Percentiles rank a stretch among this genome's conserved stretches.
These are phyloP conservation scores for Boletus barrowsii DNA, from an alignment of 768 basidiomycete genomes.

Conservation along the genomic window DNA sequence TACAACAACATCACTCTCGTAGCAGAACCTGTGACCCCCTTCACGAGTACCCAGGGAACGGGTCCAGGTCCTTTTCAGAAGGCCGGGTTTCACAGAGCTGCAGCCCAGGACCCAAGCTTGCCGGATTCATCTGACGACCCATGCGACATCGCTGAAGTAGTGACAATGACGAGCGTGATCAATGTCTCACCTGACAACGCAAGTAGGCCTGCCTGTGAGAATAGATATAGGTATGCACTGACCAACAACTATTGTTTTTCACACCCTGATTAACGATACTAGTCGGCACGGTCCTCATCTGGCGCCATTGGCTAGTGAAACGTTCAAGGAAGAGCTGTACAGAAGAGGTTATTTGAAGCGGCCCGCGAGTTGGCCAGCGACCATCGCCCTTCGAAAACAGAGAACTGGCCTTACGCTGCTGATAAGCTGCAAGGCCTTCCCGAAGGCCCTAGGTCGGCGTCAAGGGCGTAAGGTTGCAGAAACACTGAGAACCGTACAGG, in stretches of 20 bases:
- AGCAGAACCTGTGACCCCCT: not conserved
- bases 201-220: not conserved
- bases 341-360: constrained; percentile 25
- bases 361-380: constrained; percentile 11
- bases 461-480: constrained; percentile 19
- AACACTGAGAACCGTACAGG: constrained; percentile 15
- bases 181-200: not conserved
- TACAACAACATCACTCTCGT: not conserved
- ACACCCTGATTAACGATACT: not conserved
- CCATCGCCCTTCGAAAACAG: not conserved
- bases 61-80: not conserved
- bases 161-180: not conserved
- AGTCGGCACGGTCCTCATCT: constrained; percentile 12
- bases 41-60: not conserved
- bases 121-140: constrained; percentile 1
- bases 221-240: constrained; percentile 11
- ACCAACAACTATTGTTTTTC: not conserved
- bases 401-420: not conserved
- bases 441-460: constrained; percentile 18
- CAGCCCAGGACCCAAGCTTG: not conserved
- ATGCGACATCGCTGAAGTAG: constrained; percentile 7
- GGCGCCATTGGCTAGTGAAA: constrained; percentile 27
- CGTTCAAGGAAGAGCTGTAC: constrained; percentile 29
- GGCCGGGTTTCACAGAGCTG: not conserved
- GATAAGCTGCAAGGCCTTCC: constrained; percentile 3